phyloP scores from a whole-genome alignment of 75 land plant species.

The Picea glauca region DNA sequence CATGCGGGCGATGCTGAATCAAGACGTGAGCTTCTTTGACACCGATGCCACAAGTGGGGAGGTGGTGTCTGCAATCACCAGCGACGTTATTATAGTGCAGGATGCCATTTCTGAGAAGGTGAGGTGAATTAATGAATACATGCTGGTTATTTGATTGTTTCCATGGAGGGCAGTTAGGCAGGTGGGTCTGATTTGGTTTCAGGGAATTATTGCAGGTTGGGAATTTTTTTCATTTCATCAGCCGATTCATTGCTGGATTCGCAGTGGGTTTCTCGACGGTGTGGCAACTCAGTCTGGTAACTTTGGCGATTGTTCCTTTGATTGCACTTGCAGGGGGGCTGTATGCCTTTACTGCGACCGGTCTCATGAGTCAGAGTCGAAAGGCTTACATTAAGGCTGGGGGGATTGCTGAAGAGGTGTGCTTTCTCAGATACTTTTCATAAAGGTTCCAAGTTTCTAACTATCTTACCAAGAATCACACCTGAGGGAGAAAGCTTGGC shows the following conservation, averaged over 20 bases:
- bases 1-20: slow-evolving; percentile 60
- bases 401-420: slow-evolving; percentile 91
- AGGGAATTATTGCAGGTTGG: slow-evolving; percentile 62
- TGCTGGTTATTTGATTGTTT: too few relatives aligned
- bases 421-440: background rate
- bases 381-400: slow-evolving; percentile 90
- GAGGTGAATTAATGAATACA: background rate
- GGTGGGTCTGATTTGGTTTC: background rate
- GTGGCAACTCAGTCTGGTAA: slow-evolving; percentile 93
- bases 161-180: background rate
- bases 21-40: slow-evolving; percentile 86
- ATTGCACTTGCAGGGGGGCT: slow-evolving; percentile 87
- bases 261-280: slow-evolving; percentile 71
- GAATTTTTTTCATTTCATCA: slow-evolving; percentile 85
- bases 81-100: slow-evolving; percentile 69
- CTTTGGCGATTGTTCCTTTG: slow-evolving; percentile 79
- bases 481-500: too few relatives aligned
- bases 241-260: slow-evolving; percentile 83
- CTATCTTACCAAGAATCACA: too few relatives aligned
- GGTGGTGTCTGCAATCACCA: slow-evolving; percentile 67
- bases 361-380: slow-evolving; percentile 64
- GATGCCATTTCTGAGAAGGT: slow-evolving; percentile 93
- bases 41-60: slow-evolving; percentile 66
- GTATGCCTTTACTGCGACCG: slow-evolving; percentile 67
- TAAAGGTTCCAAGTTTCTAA: too few relatives aligned